Evolutionary conservation across 176 grass and related monocot species (phyloP).

Genomic region (Lolium perenne): DNA sequence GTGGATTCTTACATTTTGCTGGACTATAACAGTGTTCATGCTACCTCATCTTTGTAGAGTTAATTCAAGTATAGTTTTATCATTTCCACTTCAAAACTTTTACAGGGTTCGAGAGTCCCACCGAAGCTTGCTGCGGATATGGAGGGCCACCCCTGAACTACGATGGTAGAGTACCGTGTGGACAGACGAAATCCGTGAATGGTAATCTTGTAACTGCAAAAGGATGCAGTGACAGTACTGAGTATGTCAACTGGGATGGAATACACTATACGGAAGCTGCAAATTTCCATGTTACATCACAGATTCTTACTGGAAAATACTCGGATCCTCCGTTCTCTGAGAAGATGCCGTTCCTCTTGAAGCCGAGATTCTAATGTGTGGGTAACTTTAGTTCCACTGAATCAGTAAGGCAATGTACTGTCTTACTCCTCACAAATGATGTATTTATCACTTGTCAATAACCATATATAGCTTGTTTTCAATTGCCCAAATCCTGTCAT

Average conservation of each 20-base stretch:
- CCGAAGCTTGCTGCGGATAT: constrained; percentile 82
- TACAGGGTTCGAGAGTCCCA: constrained; percentile 79
- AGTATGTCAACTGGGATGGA: constrained; percentile 93
- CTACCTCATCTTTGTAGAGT: constrained; percentile 26
- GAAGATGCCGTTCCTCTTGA: constrained; percentile 90
- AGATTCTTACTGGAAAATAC: constrained; percentile 90
- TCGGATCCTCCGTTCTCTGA: constrained; percentile 78
- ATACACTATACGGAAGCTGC: constrained; percentile 94
- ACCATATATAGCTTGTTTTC: constrained; percentile 50
- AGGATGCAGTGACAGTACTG: constrained; percentile 76
- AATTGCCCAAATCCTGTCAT: neutral
- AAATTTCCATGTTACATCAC: constrained; percentile 77
- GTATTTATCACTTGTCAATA: constrained; percentile 63
- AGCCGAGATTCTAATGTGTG: constrained; percentile 67
- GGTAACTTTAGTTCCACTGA: constrained; percentile 15
- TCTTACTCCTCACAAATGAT: constrained; percentile 33
- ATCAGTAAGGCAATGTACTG: constrained; percentile 31
- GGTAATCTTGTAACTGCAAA: constrained; percentile 66
- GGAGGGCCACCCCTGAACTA: constrained; percentile 91
- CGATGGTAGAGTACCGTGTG: constrained; percentile 71
- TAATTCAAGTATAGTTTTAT: neutral
- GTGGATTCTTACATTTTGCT: constrained; percentile 1
- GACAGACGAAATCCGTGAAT: constrained; percentile 69
- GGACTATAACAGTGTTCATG: neutral
- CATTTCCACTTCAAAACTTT: neutral